A percentile compares a stretch with the other conserved stretches of the same genome.
phyloP scores from a whole-genome alignment of 805 yeast species.

The Cyberlindnera veronae region DNA sequence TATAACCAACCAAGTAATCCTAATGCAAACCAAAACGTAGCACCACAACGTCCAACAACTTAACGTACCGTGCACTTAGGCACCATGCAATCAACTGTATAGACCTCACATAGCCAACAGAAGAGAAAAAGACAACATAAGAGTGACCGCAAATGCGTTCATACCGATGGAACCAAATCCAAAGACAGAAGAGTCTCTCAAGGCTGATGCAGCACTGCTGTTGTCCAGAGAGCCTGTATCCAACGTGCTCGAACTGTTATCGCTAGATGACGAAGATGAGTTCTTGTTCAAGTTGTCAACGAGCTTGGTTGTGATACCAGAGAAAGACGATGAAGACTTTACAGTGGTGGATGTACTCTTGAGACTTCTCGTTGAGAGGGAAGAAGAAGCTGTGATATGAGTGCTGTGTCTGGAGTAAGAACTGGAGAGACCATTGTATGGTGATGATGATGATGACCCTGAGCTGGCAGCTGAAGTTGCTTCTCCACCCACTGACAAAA shows the following conservation, averaged over 20 bases:
- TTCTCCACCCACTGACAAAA: slow-evolving; percentile 35
- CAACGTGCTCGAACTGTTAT: neutral
- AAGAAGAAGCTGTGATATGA: slow-evolving; percentile 2
- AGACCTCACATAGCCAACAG: slow-evolving; percentile 9
- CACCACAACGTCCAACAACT: no score
- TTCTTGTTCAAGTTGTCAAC: neutral
- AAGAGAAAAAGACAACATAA: slow-evolving; percentile 4
- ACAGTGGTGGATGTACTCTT: neutral
- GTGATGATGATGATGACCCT: slow-evolving; percentile 10
- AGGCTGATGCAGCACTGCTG: slow-evolving; percentile 9
- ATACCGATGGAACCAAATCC: slow-evolving; percentile 10
- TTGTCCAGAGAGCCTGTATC: slow-evolving; percentile 10
- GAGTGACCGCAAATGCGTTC: slow-evolving; percentile 6
- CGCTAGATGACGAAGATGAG: slow-evolving; percentile 1
- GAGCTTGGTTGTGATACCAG: slow-evolving; percentile 1
- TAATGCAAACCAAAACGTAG: no score
- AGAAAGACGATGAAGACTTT: neutral
- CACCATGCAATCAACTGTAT: no score
- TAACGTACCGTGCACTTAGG: no score
- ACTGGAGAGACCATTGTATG: slow-evolving; percentile 10
- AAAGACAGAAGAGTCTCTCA: slow-evolving; percentile 3
- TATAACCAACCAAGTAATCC: no score
- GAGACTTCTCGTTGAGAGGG: slow-evolving; percentile 7
- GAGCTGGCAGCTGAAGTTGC: no score
- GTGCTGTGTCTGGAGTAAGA: slow-evolving; percentile 14